These are phyloP conservation scores for Babesia bovis DNA, from an alignment of 169 alveolate species.

Conservation along the genomic window DNA sequence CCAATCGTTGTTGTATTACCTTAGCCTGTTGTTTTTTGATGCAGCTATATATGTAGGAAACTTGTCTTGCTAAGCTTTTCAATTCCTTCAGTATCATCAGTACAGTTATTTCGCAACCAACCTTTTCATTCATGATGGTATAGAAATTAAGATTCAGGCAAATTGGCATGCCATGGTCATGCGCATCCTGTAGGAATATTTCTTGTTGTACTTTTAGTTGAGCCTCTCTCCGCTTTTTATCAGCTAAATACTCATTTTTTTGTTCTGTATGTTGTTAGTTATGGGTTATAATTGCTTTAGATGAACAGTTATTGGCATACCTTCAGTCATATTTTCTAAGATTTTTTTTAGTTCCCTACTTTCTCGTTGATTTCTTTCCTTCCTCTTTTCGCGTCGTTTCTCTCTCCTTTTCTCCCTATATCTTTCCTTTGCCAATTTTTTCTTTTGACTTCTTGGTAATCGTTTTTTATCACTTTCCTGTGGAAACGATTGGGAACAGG, in stretches of 20 bases:
- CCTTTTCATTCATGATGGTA: constrained; percentile 44
- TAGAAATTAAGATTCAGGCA: constrained; percentile 61
- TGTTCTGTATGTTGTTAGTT: constrained; percentile 34
- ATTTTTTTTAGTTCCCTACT: constrained; percentile 20
- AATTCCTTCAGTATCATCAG: constrained; percentile 17
- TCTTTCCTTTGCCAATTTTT: constrained; percentile 16
- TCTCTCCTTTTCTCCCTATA: constrained; percentile 24
- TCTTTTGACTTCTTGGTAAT: constrained; percentile 60
- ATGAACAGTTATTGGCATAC: constrained; percentile 33
- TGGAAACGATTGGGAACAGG: neutral
- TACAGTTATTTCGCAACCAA: neutral
- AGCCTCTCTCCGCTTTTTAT: constrained; percentile 5
- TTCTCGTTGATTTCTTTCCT: neutral
- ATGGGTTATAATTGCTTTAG: no score
- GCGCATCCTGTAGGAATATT: constrained; percentile 31
- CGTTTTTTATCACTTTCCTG: neutral
- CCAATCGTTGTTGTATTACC: neutral
- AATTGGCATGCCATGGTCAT: constrained; percentile 54
- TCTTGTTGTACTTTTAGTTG: neutral
- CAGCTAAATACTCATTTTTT: constrained; percentile 8
- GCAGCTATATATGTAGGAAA: constrained; percentile 33
- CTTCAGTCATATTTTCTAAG: constrained; percentile 37
- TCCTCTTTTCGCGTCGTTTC: constrained; percentile 34
- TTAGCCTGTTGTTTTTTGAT: constrained; percentile 41
- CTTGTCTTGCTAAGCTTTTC: constrained; percentile 63